Evolutionary conservation across 2,329 filamentous ascomycete species (phyloP), one percentile per base, ranked within the genome.

Genomic region (Plenodomus lindquistii): DNA sequence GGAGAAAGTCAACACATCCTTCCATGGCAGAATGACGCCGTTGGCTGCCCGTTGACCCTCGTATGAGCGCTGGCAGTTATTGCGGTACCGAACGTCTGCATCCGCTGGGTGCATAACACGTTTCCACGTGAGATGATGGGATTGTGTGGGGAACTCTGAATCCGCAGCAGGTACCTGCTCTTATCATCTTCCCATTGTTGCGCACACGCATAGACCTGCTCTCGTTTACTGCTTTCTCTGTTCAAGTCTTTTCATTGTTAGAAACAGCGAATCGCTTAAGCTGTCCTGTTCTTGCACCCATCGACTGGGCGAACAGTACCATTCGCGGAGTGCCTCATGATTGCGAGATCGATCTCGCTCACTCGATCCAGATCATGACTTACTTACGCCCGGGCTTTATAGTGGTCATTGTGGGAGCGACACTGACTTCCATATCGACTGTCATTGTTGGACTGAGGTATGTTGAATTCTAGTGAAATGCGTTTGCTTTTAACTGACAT

Each of bases 401-500:
- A 22, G 69, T 71, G 50, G 62, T 69, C 46, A 65, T 71, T 40
- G 65, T 69, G 15, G 66, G 66, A 34, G 48, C 57, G 29, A 67
- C 60, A n/a, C 54, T 71, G 54, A 71, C 69, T n/a, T 61, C 62
- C 31, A 34, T 70, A 21, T 70, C 67, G n/a, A 71, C 66, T 6
- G 46, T 71, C 13, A 50, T 71, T 11, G 62, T 71, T 37, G 57
- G 44, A 0, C 46, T 70, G 35, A 65, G 68, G 68, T 71, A 52
- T 34, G 62, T 52, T 29, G 19, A 19, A n/a, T 18, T 35, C 29
- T 7, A 6, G 24, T 39, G 9, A 19, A n/a, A 15, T 31, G 17
- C 4, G 19, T 19, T 9, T 11, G 35, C 4, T 7, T 18, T 22
- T n/a, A 19, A 38, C 50, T 59, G 27, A 59, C 31, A 19, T 15